Conservation (phyloP, 2,329 filamentous ascomycete species). For the Pestalotiopsis fici region DNA sequence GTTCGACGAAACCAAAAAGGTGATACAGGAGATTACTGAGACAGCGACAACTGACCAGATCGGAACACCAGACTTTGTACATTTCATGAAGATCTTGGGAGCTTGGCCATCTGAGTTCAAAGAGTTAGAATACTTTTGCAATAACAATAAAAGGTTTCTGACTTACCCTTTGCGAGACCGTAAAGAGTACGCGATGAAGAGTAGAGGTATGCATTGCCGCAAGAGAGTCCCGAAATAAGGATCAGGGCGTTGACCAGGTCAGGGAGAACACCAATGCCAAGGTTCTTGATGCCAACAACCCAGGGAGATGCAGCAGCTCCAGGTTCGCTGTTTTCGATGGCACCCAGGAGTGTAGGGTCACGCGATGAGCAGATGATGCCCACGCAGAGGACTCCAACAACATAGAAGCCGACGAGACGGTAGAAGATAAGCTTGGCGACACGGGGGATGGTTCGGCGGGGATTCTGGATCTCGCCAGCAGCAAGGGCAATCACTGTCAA, state of each 20-base stretch:
- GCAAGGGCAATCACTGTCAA: constrained; percentile 44
- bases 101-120: constrained; percentile 31
- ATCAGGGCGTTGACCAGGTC: constrained; percentile 57
- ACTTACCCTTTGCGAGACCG: constrained; percentile 25
- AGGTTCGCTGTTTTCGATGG: constrained; percentile 53
- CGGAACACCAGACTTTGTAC: constrained; percentile 47
- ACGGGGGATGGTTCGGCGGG: constrained; percentile 56
- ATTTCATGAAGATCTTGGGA: constrained; percentile 38
- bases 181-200: constrained; percentile 19
- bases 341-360: constrained; percentile 53
- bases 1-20: constrained; percentile 39
- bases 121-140: not conserved
- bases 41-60: constrained; percentile 32
- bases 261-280: constrained; percentile 52
- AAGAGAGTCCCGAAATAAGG: constrained; percentile 23
- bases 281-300: constrained; percentile 55
- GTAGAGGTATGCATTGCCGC: constrained; percentile 23
- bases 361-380: constrained; percentile 61
- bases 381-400: constrained; percentile 59
- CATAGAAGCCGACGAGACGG: constrained; percentile 62
- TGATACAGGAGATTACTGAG: constrained; percentile 33
- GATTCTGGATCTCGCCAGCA: constrained; percentile 51
- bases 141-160: not conserved
- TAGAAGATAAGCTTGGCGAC: constrained; percentile 66
- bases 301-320: constrained; percentile 52